These are phyloP conservation scores for Waitea zeae DNA, from an alignment of 1,284 basidiomycete species.

Conservation along the genomic window DNA sequence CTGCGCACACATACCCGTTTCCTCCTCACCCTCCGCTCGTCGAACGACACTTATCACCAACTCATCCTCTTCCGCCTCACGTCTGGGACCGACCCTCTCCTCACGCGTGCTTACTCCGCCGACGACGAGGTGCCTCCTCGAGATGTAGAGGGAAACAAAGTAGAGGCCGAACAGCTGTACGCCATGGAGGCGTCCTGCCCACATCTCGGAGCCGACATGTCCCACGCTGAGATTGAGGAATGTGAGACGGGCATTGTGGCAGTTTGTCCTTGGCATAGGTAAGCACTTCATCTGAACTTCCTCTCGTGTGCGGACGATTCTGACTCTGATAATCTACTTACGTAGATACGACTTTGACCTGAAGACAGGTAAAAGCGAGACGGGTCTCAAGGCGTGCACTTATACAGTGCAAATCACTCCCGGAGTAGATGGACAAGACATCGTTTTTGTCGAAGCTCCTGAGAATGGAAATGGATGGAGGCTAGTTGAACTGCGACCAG, in stretches of 20 bases:
- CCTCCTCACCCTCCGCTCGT: constrained; percentile 47
- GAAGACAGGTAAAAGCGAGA: constrained; percentile 55
- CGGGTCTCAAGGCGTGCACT: constrained; percentile 65
- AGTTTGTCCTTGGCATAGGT: constrained; percentile 79
- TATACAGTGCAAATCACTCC: constrained; percentile 43
- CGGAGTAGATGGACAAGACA: constrained; percentile 22
- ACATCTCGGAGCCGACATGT: constrained; percentile 72
- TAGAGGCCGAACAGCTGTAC: constrained; percentile 43
- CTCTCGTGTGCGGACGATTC: too few relatives aligned
- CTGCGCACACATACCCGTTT: constrained; percentile 52
- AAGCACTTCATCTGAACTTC: constrained; percentile 9
- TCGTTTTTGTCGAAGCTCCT: constrained; percentile 53
- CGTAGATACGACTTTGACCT: constrained; percentile 59
- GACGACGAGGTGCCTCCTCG: background rate
- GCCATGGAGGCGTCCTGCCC: constrained; percentile 79
- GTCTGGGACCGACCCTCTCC: too few relatives aligned
- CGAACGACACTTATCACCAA: constrained; percentile 45
- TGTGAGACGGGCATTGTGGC: constrained; percentile 39
- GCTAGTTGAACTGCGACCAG: constrained; percentile 58
- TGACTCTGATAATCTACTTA: too few relatives aligned
- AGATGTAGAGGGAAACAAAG: background rate
- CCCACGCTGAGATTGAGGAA: constrained; percentile 66
- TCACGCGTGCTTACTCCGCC: constrained; percentile 9
- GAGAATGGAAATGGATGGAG: constrained; percentile 41
- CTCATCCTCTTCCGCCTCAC: constrained; percentile 58